These are phyloP conservation scores for Raphanus hybrid DNA, from an alignment of 441 rosid genomes.

Conservation along the genomic window DNA sequence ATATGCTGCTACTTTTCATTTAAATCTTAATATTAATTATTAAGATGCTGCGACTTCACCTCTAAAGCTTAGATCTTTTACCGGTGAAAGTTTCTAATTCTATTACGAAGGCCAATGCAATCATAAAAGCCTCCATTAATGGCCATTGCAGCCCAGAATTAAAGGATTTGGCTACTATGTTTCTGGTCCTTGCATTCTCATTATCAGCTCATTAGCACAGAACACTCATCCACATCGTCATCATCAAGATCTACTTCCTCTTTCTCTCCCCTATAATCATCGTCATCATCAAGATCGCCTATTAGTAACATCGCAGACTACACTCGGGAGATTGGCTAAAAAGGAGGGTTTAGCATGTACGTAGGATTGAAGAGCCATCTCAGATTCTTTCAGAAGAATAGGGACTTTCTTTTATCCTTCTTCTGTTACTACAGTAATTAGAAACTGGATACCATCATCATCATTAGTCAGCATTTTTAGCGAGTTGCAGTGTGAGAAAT, in stretches of 20 bases:
- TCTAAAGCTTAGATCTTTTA: constrained; percentile 19
- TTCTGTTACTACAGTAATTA: neutral
- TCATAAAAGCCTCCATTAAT: constrained; percentile 50
- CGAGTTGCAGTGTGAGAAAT: neutral
- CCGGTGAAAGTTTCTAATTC: constrained; percentile 61
- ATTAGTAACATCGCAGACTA: neutral
- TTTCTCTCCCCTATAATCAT: no score
- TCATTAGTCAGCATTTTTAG: neutral
- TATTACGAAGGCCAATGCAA: constrained; percentile 43
- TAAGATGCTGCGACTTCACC: neutral
- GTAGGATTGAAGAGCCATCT: neutral
- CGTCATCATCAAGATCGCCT: neutral
- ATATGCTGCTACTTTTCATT: neutral
- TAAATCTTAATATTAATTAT: no score
- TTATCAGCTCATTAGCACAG: constrained; percentile 38
- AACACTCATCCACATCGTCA: neutral
- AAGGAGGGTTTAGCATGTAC: neutral
- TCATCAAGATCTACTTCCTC: neutral
- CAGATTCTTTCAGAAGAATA: no score
- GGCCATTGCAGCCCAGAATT: constrained; percentile 72
- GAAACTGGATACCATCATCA: neutral
- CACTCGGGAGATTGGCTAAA: neutral
- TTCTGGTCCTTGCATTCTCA: neutral
- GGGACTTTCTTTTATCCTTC: neutral
- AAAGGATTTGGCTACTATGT: constrained; percentile 47